phyloP scores from a whole-genome alignment of 2,329 filamentous ascomycete genomes.

The Chaetomium globosum region DNA sequence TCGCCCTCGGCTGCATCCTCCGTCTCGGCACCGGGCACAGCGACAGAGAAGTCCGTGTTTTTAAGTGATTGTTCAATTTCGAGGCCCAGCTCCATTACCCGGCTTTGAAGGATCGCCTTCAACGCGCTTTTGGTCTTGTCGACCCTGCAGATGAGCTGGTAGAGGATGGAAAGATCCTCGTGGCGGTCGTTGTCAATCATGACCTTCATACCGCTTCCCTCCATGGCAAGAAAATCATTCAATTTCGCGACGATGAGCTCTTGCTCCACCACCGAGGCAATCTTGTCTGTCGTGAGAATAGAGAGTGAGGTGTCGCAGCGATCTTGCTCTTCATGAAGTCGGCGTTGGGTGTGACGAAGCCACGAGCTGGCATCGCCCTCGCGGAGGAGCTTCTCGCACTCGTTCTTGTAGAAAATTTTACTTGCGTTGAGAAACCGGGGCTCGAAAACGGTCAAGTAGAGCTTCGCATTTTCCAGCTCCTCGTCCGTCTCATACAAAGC shows the following conservation, averaged over 20 bases:
- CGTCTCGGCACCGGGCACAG: conserved; percentile 45
- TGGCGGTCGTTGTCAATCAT: conserved; percentile 91
- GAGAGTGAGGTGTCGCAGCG: conserved; percentile 83
- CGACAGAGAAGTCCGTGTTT: conserved; percentile 56
- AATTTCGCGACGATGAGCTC: conserved; percentile 79
- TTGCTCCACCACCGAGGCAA: conserved; percentile 75
- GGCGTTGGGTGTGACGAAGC: conserved; percentile 72
- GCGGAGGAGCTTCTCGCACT: conserved; percentile 73
- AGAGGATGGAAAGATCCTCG: conserved; percentile 78
- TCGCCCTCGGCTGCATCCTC: conserved; percentile 52
- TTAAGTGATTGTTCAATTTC: conserved; percentile 75
- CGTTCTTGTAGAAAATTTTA: conserved; percentile 70
- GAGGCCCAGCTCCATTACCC: conserved; percentile 76
- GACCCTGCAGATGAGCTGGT: conserved; percentile 75
- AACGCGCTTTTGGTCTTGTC: conserved; percentile 73
- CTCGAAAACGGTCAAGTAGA: conserved; percentile 86
- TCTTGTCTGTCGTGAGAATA: conserved; percentile 69
- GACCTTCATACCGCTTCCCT: conserved; percentile 77
- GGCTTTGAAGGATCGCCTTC: conserved; percentile 69
- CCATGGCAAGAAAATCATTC: conserved; percentile 78
- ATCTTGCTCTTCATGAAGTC: conserved; percentile 78
- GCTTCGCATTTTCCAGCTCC: conserved; percentile 74
- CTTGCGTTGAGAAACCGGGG: conserved; percentile 73
- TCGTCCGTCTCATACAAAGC: conserved; percentile 79
- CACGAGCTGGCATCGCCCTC: conserved; percentile 81